phyloP scores from a whole-genome alignment of 192 early-diverging fungal genomes.

The Gonapodya sp. region DNA sequence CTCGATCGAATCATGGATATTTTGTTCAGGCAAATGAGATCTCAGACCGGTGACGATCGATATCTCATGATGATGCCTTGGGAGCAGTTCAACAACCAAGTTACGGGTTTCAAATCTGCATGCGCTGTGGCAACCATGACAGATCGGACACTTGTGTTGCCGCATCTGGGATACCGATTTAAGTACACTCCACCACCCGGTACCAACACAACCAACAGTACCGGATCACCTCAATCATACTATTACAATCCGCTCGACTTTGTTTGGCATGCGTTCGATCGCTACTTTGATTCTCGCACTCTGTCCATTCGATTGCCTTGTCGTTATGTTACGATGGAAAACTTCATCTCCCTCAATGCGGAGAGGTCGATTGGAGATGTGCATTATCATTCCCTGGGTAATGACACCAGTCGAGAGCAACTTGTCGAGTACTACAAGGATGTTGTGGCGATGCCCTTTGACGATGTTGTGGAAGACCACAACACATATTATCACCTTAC shows the following conservation, averaged over 20 bases:
- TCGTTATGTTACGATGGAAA: conserved; percentile 20
- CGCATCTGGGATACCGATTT: conserved; percentile 23
- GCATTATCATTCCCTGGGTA: conserved; percentile 22
- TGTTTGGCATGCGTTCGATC: conserved; percentile 23
- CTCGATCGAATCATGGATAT: conserved; percentile 14
- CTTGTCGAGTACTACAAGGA: conserved; percentile 24
- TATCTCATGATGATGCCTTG: conserved; percentile 30
- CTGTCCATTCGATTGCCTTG: conserved; percentile 21
- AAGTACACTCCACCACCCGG: neutral
- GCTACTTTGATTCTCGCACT: conserved; percentile 21
- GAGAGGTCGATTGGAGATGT: conserved; percentile 9
- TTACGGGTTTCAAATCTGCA: conserved; percentile 29
- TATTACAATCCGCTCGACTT: conserved; percentile 16
- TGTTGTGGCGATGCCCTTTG: conserved; percentile 16
- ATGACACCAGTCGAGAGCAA: conserved; percentile 20
- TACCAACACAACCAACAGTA: conserved; percentile 14
- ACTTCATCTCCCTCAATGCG: conserved; percentile 23
- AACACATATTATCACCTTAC: conserved; percentile 16
- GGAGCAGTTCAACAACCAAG: conserved; percentile 31
- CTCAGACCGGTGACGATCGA: conserved; percentile 1
- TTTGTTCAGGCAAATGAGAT: neutral
- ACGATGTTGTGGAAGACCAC: conserved; percentile 19
- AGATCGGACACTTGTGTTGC: conserved; percentile 24
- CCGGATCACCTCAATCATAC: neutral
- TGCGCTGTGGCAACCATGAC: conserved; percentile 26